Evolutionary conservation across 2,329 filamentous ascomycete species (phyloP), one percentile per base, ranked within the genome.

Genomic region (Penicillium sp.): DNA sequence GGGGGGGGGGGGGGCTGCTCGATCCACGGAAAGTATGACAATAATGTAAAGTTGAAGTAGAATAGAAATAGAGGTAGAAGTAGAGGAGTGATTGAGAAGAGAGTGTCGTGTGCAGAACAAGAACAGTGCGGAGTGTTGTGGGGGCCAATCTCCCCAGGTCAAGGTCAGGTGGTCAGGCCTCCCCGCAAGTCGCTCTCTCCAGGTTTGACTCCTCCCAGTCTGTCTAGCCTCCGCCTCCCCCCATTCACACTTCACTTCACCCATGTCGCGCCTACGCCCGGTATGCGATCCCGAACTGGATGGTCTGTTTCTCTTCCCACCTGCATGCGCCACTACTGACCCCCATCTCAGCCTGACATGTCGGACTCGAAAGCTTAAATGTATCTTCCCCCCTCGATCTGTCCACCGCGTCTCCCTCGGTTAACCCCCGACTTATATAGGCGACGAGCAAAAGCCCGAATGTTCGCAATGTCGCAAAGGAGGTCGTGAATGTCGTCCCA

Each of bases 401-500:
- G 18, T 28, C 34, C 33, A 23, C 29, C 14, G 16, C 23, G 13
- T 33, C 31, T n/a, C 31, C 31, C 9, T 33, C 5, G 14, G 16
- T 5, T 36, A 13, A 36, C 11, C 19, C 48, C 54, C 55, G 33
- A 49, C 24, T 29, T 43, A 7, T 11, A 9, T 54, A 72, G 70
- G 70, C 71, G 83, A 85, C 64, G 85, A 87, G 70, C 79, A 79
- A 67, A 84, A 83, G 59, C 85, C 84, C 10, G 70, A 79, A 33
- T 87, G 85, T 65, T 79, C 81, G 29, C 83, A 86, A 69, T 87
- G 85, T 69, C 75, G 75, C 65, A 85, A 86, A 69, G 84, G 83
- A 5, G 80, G 79, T 44, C 78, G 85, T 62, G 79, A 84, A 70
- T 87, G 85, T 69, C 75, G 83, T 42, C 82, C 82, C 21, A 84